Evolutionary conservation across 129 eudicot species (phyloP), one percentile per base, ranked within the genome.

Genomic region (Artemisia annua): DNA sequence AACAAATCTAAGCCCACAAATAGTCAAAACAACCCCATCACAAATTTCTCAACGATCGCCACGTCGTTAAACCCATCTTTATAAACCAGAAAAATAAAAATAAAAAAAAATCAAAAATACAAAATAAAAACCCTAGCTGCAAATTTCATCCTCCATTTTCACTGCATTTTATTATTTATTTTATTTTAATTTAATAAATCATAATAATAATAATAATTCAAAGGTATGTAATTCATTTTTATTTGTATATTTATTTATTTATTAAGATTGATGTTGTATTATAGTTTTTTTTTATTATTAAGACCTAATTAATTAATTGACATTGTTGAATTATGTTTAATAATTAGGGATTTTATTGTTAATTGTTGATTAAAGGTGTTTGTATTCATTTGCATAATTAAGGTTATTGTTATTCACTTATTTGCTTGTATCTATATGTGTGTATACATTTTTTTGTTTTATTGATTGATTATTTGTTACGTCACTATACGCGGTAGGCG

Each of bases 1-100:
- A 7, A 32, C 7, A 20, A 0, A 20, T 20, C 1, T 20, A 20
- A 20, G 1, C 22, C 22, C 22, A 20, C 22, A 20, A 4, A 32
- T 32, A 32, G 43, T 32, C 43, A 32, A 32, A 32, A 32, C 43
- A 32, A 32, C 43, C 1, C 43, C 46, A 39, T 39, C 10, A 39
- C 43, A 35, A 35, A 35, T 35, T 35, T 35, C 43, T 35, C 43
- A 35, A 56, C 14, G 0, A 4, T 54, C 65, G 32, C 65, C 53
- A 17, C 75, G 18, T 46, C 80, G 80, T 75, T 67, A 75, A 56
- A 46, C 46, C 80, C 68, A 67, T 67, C 74, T 13, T 69, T 48
- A 11, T 67, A 68, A 55, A 28, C 62, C 78, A 18, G 22, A 20
- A 56, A 16, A 0, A 56, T 8, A 7, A 54, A 5, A 53, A n/a